phyloP scores from a whole-genome alignment of 441 rosid species.

The Euphorbia schlechtendalii region DNA sequence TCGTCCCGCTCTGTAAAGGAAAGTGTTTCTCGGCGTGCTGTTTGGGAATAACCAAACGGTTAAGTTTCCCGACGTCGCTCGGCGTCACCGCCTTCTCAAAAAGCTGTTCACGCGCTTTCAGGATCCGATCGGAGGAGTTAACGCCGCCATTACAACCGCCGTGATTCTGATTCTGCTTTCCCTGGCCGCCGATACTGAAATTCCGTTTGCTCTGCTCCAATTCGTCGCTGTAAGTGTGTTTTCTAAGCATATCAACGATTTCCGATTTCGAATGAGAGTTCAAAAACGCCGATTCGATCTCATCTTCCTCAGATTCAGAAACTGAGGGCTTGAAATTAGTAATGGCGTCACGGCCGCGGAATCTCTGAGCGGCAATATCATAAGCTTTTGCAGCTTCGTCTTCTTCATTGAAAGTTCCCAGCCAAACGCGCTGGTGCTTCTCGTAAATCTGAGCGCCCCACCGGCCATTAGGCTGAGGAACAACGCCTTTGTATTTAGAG shows the following conservation, averaged over 20 bases:
- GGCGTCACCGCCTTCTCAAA: constrained; percentile 89
- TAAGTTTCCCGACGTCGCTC: constrained; percentile 90
- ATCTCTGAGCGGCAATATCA: constrained; percentile 74
- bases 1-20: constrained; percentile 44
- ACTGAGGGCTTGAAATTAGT: constrained; percentile 50
- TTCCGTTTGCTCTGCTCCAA: constrained; percentile 65
- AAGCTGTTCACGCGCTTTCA: constrained; percentile 51
- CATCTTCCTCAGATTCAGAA: constrained; percentile 31
- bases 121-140: constrained; percentile 11
- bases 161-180: not conserved
- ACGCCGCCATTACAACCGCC: not conserved
- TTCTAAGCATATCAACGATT: constrained; percentile 91
- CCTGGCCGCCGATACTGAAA: constrained; percentile 23
- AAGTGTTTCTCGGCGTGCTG: constrained; percentile 92
- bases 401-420: constrained; percentile 87
- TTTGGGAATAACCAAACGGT: constrained; percentile 88
- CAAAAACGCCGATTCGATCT: constrained; percentile 46
- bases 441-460: constrained; percentile 99
- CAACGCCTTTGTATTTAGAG: constrained; percentile 89
- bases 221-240: constrained; percentile 83
- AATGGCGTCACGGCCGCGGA: constrained; percentile 88
- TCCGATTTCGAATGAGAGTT: constrained; percentile 80
- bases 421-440: constrained; percentile 95
- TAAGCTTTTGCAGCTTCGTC: constrained; percentile 77
- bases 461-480: constrained; percentile 93